These are phyloP conservation scores for Geranium brycei DNA, from an alignment of 345 rosid species.

Conservation along the genomic window DNA sequence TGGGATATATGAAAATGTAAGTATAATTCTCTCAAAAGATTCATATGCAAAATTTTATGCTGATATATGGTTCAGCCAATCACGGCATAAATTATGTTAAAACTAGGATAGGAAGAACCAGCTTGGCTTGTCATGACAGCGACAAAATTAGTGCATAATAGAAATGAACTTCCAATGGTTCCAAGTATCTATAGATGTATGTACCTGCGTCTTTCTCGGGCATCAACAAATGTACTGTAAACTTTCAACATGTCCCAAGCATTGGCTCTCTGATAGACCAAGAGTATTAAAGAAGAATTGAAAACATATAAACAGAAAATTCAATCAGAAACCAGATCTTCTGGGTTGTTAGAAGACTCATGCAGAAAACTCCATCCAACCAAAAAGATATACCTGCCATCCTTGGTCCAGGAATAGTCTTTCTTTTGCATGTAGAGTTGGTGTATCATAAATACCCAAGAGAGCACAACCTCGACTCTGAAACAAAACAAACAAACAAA, in stretches of 20 bases:
- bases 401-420: constrained; percentile 72
- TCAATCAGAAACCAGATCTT: not conserved
- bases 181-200: not conserved
- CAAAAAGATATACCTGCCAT: constrained; percentile 62
- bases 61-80: no score
- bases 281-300: constrained; percentile 4
- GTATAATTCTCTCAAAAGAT: no score
- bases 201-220: constrained; percentile 74
- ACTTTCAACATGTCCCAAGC: constrained; percentile 98
- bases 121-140: no score
- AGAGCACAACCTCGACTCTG: constrained; percentile 97
- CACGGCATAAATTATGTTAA: no score
- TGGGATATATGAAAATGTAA: not conserved
- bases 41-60: no score
- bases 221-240: constrained; percentile 64
- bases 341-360: not conserved
- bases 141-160: no score
- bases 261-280: constrained; percentile 48
- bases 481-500: constrained; percentile 12
- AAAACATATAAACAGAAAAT: not conserved
- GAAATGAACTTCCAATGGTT: not conserved
- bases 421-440: constrained; percentile 78
- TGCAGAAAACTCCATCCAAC: not conserved
- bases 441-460: constrained; percentile 68
- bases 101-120: no score